Evolutionary conservation across 139 green algal genomes (phyloP), one percentile per base, ranked within the genome.

Genomic region (Ulvella scutata): DNA sequence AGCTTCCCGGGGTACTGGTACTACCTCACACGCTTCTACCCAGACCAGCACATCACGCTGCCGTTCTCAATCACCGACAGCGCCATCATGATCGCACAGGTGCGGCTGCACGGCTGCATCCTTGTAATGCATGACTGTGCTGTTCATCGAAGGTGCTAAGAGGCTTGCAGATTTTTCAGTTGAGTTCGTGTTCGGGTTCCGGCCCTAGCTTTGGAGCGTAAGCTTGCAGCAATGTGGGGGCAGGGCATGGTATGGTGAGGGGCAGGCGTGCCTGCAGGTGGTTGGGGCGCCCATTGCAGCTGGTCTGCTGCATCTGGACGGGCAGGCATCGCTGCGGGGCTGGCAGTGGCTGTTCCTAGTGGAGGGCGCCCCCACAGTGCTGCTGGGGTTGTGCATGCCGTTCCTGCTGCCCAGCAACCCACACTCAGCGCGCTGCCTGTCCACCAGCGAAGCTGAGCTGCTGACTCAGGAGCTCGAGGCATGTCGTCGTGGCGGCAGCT

Each of bases 1-100:
- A 85, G 87, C 6, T 95, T 94, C 62, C 90, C 90, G 13, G 80
- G 82, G 3, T 36, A 83, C 33, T 79, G 73, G 73, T 85, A 78
- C 75, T 77, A 76, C 38, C 26, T 77, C 20, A 85, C 83, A 59
- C 60, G 51, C 9, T 87, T 83, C 75, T 87, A 85, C 78, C 79
- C 82, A 10, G 31, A 74, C 13, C 76, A 82, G 6, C 34, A 43
- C 23, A 83, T 87, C 37, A 87, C 79, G 6, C 38, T 87, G 3
- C 79, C 83, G 20, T 84, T 81, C 43, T 73, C 79, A 9, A 61
- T 77, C 51, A 77, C 75, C n/a, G 76, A 80, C 34, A 72, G 67
- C n/a, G 76, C 62, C 31, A 80, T 80, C n/a, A 80, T 73, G 10
- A 67, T 77, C 43, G 67, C 67, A 6, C 76, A 80, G 76, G 76